Base-by-base conservation (phyloP, 495 filamentous ascomycete species). In the Penicillium bovifimosum region DNA sequence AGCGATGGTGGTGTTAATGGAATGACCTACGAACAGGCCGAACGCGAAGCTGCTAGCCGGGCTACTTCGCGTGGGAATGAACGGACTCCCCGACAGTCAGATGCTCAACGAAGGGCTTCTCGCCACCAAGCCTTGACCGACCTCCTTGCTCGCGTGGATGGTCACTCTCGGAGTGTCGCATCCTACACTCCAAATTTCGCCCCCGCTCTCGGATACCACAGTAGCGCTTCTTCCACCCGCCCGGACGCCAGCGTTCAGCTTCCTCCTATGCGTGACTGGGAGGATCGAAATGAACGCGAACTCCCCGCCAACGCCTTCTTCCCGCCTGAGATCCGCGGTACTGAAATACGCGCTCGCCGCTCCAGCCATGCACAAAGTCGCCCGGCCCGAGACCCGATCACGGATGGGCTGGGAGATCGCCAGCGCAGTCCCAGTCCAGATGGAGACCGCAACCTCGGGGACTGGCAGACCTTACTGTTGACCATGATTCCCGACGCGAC, bases 351-450 rank as follows among this genome's bases (percentile, higher is more conserved):
- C 24, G 59, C 66, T 29, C 55, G 65, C 36, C 68, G 65, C n/a
- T 60, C 56, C 14, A 53, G 58, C 17, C 59, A 58, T 32, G 55
- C 62, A n/a, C 50, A 55, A 33, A 55, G 27, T n/a, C 48, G 60
- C 35, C 48, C 50, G 13, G 45, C 26, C 41, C 59, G 58, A 14
- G 68, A 68, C 11, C 33, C 66, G 7, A 41, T 47, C 34, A 59
- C 85, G 5, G 86, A 92, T 71, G 90, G 90, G 11, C 76, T 95
- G 27, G 90, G 90, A 13, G 90, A 95, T 66, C 84, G 88, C 34
- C 82, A 88, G 49, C 80, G 90, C 36, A 95, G 90, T 61, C 72
- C 87, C 44, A 91, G 87, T 64, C 87, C 90, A 2, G 86, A 88
- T 41, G 80, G 69, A 31, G 83, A 73, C 13, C 64, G 82, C 40